phyloP scores from a whole-genome alignment of 768 basidiomycete genomes.

The Tulasnella sp. region DNA sequence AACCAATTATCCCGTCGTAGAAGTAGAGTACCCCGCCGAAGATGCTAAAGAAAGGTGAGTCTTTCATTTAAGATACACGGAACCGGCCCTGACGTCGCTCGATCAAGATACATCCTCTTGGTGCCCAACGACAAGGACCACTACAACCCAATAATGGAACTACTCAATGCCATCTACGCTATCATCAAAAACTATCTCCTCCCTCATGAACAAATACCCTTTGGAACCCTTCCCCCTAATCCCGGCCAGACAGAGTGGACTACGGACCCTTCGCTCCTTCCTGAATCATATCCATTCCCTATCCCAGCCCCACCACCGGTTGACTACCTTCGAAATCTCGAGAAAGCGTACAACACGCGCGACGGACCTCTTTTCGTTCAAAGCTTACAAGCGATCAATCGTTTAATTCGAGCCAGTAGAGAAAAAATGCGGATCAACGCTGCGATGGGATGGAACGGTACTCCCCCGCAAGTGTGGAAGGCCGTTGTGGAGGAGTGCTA shows the following conservation, averaged over 20 bases:
- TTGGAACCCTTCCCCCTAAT: slow-evolving; percentile 40
- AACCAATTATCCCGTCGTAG: slow-evolving; percentile 47
- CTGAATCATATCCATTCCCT: slow-evolving; percentile 27
- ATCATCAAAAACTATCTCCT: slow-evolving; percentile 35
- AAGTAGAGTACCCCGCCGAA: slow-evolving; percentile 70
- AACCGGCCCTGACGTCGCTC: neutral
- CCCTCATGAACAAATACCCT: slow-evolving; percentile 48
- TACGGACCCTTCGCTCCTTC: slow-evolving; percentile 24
- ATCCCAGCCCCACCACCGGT: slow-evolving; percentile 15
- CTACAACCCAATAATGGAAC: slow-evolving; percentile 73
- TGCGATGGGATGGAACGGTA: slow-evolving; percentile 24
- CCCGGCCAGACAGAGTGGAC: neutral
- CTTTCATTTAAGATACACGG: neutral
- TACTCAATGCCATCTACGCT: slow-evolving; percentile 57
- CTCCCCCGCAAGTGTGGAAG: slow-evolving; percentile 57
- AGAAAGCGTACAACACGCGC: slow-evolving; percentile 53
- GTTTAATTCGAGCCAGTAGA: slow-evolving; percentile 40
- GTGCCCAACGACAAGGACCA: slow-evolving; percentile 77
- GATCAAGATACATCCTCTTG: slow-evolving; percentile 22
- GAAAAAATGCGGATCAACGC: slow-evolving; percentile 10
- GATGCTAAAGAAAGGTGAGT: slow-evolving; percentile 54
- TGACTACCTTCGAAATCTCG: slow-evolving; percentile 46
- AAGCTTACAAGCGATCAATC: slow-evolving; percentile 51
- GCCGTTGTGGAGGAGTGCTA: slow-evolving; percentile 85
- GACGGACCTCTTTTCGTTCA: slow-evolving; percentile 63